A percentile compares a stretch with the other conserved stretches of the same genome.
Evolutionary conservation across 176 grass and related monocot species (phyloP).

Genomic region (Tillandsia leiboldiana): DNA sequence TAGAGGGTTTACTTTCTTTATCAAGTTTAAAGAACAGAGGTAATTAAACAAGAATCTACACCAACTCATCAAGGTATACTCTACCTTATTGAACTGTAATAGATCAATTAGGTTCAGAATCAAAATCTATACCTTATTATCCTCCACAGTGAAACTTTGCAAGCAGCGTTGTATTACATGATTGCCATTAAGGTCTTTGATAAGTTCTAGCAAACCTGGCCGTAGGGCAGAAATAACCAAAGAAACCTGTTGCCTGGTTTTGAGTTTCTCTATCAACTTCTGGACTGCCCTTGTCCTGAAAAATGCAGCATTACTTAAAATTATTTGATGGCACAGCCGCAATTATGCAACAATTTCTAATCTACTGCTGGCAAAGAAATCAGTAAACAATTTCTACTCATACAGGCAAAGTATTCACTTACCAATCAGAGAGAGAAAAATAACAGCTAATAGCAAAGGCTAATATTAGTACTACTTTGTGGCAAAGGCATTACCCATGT

Average conservation of each 20-base stretch:
- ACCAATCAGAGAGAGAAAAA: neutral
- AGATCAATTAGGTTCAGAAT: neutral
- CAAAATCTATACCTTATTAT: conserved; percentile 59
- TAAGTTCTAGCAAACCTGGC: conserved; percentile 47
- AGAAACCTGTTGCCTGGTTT: conserved; percentile 33
- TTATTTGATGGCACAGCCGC: neutral
- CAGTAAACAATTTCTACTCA: too few species aligned
- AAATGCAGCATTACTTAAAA: conserved; percentile 12
- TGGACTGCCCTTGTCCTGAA: conserved; percentile 83
- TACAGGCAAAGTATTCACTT: neutral
- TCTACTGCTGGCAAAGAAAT: neutral
- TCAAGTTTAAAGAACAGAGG: too few species aligned
- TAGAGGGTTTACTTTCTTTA: too few species aligned
- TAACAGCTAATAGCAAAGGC: neutral
- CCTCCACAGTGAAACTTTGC: conserved; percentile 45
- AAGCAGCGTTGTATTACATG: conserved; percentile 87
- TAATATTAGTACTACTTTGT: too few species aligned
- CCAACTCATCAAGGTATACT: too few species aligned
- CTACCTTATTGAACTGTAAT: neutral
- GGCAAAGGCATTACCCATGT: conserved; percentile 54
- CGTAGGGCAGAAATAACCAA: conserved; percentile 53
- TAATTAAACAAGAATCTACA: too few species aligned
- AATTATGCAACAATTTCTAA: neutral
- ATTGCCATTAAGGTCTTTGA: conserved; percentile 86
- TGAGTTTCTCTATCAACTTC: conserved; percentile 75